Evolutionary conservation across 2,329 filamentous ascomycete genomes (phyloP).

Genomic region (Trichoderma sp.): DNA sequence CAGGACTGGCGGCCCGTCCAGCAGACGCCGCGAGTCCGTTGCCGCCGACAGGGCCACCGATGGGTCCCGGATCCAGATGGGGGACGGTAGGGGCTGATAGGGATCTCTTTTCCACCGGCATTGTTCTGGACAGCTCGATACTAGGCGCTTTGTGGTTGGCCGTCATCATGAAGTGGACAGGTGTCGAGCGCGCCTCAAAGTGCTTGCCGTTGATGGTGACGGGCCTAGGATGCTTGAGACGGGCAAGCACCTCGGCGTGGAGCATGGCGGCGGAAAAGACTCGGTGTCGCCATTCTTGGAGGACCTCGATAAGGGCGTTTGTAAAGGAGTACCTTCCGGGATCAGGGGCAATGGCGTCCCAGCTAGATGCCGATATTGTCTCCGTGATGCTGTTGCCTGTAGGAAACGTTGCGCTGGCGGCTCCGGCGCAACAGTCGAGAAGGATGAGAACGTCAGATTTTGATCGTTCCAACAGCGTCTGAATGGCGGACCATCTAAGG

Average conservation of each 20-base stretch:
- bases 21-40: background rate
- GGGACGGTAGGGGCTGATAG: conserved; percentile 35
- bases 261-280: conserved; percentile 63
- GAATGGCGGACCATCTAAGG: conserved; percentile 60
- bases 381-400: conserved; percentile 62
- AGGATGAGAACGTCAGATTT: conserved; percentile 60
- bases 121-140: conserved; percentile 54
- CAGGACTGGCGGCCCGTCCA: conserved; percentile 36
- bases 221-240: conserved; percentile 60
- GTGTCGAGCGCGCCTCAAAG: conserved; percentile 60
- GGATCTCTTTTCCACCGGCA: conserved; percentile 33
- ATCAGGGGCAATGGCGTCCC: conserved; percentile 63
- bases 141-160: conserved; percentile 61
- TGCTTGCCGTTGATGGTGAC: conserved; percentile 60
- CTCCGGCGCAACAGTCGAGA: conserved; percentile 62
- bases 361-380: conserved; percentile 63
- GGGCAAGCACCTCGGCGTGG: conserved; percentile 62
- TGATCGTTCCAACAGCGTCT: conserved; percentile 60
- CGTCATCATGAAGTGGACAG: conserved; percentile 66
- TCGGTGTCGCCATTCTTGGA: conserved; percentile 58
- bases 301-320: conserved; percentile 60
- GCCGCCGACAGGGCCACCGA: conserved; percentile 8
- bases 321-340: conserved; percentile 63
- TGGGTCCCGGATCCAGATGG: conserved; percentile 28
- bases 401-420: conserved; percentile 61